Evolutionary conservation across 345 rosid species (phyloP), one percentile per base, ranked within the genome.

Genomic region (Citrus hindsii): DNA sequence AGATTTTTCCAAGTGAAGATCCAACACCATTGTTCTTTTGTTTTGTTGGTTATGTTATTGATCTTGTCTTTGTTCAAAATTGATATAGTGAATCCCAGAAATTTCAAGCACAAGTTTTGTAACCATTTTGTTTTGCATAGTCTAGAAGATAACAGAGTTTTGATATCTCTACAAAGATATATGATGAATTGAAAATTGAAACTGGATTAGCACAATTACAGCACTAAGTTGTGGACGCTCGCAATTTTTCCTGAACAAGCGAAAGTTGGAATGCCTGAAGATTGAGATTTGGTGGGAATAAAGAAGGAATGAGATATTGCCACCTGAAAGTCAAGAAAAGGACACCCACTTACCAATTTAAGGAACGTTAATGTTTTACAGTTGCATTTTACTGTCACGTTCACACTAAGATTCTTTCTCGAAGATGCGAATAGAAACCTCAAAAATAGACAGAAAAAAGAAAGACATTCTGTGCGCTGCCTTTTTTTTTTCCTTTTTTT

Each of bases 1-100:
- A 64, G 65, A 27, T 58, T 66, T 67, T 74, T 74, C 58, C 85
- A 37, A 65, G 27, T 59, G 81, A 76, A 78, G 80, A 67, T 79
- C 70, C 66, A 62, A 28, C 77, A 16, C 74, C 61, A 63, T 42
- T 63, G 58, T 48, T 56, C 25, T 51, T 55, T 75, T 68, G 64
- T 48, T 78, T 19, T 46, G 72, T 73, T 71, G 22, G 63, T 76
- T 74, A 18, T 69, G 28, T 78, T 65, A 58, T 75, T 35, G 65
- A 56, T 79, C 59, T 3, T 67, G 35, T 51, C 51, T 19, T 25
- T 60, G 33, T 37, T 62, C 59, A 55, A 76, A 19, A 56, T 65
- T 76, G 33, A 67, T 55, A 53, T 67, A 37, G 22, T 16, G 53
- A 48, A 71, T 64, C 48, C 25, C 22, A 40, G 33, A 78, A 68